Base-by-base conservation (phyloP, 345 rosid genomes). In the Melastoma malabathricum region DNA sequence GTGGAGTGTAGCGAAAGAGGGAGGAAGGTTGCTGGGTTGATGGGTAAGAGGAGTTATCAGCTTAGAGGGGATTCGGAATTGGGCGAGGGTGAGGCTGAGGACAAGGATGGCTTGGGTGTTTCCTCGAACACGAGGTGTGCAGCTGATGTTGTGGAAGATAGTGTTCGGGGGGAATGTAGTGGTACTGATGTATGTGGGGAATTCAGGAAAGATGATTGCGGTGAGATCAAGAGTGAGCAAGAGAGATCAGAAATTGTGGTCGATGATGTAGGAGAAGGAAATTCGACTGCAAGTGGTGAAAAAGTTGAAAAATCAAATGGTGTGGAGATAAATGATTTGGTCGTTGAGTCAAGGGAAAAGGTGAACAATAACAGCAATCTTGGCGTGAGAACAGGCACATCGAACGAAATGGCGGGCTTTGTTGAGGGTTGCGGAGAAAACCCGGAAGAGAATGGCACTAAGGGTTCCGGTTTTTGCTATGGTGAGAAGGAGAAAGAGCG, bases 1-100 rank as follows among this genome's bases (percentile, higher is more conserved):
- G 67, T 75, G 4, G 89, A 80, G 61, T 87, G 96, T 64, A 84
- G 83, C 0, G 84, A 82, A 62, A 82, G 89, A 66, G 98, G 95
- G 38, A 75, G 89, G 44, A 81, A 81, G 74, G 86, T 84, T 3
- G 14, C 57, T 10, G 95, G 93, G 19, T 77, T 72, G 29, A 70
- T 81, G 75, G 93, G 87, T 5, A 82, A 78, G 64, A 81, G 80
- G 18, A 50, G 55, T 50, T 70, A 55, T 41, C 73, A 76, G 49
- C 0, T 57, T 0, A 68, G 70, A 31, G 49, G 34, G 17, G 10
- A 46, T 3, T 25, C n/a, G 25, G 51, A 45, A 47, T 47, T 43
- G 20, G 13, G 43, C 29, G 18, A 47, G 54, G 22, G 4, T 25
- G 46, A 25, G 66, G 46, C 65, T 22, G 58, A 10, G 14, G 59